phyloP scores from a whole-genome alignment of 805 yeast genomes.

The Lipomyces spencermartinsiae region DNA sequence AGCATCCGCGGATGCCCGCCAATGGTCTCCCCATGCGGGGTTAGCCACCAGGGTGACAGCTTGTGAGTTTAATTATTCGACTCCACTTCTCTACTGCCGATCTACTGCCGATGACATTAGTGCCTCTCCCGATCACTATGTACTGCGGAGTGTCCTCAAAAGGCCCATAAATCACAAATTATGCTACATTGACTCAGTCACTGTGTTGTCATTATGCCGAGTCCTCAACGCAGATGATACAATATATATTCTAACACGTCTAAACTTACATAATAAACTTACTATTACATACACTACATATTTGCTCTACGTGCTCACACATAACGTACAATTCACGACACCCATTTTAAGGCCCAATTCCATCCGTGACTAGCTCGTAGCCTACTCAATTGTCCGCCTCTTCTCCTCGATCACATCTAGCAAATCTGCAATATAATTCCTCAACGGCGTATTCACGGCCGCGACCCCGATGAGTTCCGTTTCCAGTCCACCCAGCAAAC shows the following conservation, averaged over 20 bases:
- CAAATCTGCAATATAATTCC: constrained; percentile 37
- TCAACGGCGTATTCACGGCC: constrained; percentile 38
- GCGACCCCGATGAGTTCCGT: constrained; percentile 36
- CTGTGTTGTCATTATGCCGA: too few species aligned
- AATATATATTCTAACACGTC: not conserved
- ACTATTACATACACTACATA: not conserved
- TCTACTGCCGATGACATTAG: too few species aligned
- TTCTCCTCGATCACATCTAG: constrained; percentile 32
- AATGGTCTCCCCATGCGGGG: too few species aligned
- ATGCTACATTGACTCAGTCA: too few species aligned
- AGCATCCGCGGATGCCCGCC: too few species aligned
- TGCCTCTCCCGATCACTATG: too few species aligned
- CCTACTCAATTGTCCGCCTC: constrained; percentile 21
- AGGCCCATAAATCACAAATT: too few species aligned
- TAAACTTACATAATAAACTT: not conserved
- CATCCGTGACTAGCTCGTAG: not conserved
- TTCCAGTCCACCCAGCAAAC: constrained; percentile 36
- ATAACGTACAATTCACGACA: not conserved
- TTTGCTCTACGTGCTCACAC: not conserved
- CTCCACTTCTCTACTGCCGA: too few species aligned
- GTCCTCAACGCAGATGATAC: not conserved
- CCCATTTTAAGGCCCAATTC: not conserved
- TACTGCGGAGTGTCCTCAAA: too few species aligned
- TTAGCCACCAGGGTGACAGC: too few species aligned
- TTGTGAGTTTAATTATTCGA: too few species aligned